A percentile compares a stretch with the other conserved stretches of the same genome.
phyloP scores from a whole-genome alignment of 345 rosid genomes.

The Odontarrhena argentea region DNA sequence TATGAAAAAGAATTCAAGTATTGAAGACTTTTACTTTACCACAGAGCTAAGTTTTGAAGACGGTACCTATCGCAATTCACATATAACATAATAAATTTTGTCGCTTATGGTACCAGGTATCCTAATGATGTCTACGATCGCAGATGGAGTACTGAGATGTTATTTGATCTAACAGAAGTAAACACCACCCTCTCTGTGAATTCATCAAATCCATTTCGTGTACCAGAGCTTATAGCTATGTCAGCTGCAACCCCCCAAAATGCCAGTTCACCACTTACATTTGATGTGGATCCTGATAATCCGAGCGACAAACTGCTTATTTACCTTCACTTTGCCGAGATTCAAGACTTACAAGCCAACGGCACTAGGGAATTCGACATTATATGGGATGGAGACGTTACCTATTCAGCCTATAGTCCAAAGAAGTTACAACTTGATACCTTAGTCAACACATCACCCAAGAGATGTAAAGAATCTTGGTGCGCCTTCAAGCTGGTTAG shows the following conservation, averaged over 20 bases:
- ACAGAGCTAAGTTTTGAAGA: too few relatives aligned
- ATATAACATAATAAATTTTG: too few relatives aligned
- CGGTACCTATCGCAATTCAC: too few relatives aligned
- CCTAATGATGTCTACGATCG: too few relatives aligned
- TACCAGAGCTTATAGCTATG: background rate
- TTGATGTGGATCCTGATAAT: background rate
- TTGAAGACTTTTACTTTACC: too few relatives aligned
- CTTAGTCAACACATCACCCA: background rate
- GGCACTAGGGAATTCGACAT: conserved; percentile 11
- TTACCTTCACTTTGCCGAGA: conserved; percentile 42
- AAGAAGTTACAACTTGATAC: background rate
- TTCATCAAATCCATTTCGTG: background rate
- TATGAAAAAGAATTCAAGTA: too few relatives aligned
- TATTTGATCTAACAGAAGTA: background rate
- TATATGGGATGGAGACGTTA: background rate
- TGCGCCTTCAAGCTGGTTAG: background rate
- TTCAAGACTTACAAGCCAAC: background rate
- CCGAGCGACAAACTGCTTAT: background rate
- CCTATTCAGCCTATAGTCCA: background rate
- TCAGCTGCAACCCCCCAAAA: conserved; percentile 29
- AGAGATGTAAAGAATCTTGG: background rate
- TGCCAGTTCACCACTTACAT: background rate
- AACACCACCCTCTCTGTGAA: conserved; percentile 30
- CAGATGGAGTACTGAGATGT: too few relatives aligned
- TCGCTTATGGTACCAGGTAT: too few relatives aligned